Conservation (phyloP, 176 grass and related monocot species). For the Metroxylon sagu region DNA sequence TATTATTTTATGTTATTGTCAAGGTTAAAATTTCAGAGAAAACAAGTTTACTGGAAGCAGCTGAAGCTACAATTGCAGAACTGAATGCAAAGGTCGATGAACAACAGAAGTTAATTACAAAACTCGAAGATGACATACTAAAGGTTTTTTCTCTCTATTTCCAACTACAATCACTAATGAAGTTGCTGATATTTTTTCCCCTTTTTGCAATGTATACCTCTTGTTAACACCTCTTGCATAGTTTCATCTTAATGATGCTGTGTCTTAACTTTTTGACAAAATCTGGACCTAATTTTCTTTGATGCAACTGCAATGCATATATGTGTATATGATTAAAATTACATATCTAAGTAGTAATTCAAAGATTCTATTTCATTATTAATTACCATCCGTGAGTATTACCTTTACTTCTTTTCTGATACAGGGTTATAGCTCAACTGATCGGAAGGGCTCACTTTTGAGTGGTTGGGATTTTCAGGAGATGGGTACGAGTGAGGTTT, state of each 20-base stretch:
- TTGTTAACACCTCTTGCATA: too few relatives aligned
- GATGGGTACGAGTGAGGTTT: constrained; percentile 73
- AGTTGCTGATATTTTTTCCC: too few relatives aligned
- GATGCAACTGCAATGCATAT: too few relatives aligned
- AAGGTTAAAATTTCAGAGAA: constrained; percentile 99
- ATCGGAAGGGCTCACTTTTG: constrained; percentile 58
- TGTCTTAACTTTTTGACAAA: too few relatives aligned
- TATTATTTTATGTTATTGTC: neutral
- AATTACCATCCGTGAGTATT: neutral
- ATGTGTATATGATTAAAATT: too few relatives aligned
- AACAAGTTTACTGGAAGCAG: constrained; percentile 56
- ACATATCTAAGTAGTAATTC: neutral
- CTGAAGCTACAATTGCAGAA: constrained; percentile 61
- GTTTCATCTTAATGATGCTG: too few relatives aligned
- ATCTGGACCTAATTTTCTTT: too few relatives aligned
- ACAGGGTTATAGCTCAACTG: constrained; percentile 82
- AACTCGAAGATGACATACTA: constrained; percentile 96
- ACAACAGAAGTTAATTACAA: constrained; percentile 87
- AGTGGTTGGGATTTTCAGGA: constrained; percentile 99
- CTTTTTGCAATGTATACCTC: too few relatives aligned
- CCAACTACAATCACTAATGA: neutral
- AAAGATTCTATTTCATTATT: neutral
- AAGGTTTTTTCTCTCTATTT: constrained; percentile 56
- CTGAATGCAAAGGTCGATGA: constrained; percentile 77
- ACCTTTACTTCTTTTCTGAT: neutral